phyloP scores from a whole-genome alignment of 2,329 filamentous ascomycete species.

The Chaetomium strumarium region DNA sequence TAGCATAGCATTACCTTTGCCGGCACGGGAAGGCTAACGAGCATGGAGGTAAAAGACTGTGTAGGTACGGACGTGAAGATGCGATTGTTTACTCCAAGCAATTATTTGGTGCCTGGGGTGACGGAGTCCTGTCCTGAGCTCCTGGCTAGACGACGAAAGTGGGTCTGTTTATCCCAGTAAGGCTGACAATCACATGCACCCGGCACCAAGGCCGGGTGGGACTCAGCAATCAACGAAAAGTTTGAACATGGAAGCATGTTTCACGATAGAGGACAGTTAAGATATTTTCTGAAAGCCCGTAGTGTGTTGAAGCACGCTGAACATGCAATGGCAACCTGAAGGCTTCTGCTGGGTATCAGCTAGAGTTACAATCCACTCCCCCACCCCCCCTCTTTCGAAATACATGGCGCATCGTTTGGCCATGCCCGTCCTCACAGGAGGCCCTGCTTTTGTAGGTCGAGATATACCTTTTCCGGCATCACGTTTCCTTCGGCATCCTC shows the following conservation, averaged over 20 bases:
- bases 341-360: constrained; percentile 17
- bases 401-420: background rate
- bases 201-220: too few relatives aligned
- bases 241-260: too few relatives aligned
- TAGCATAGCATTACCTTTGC: too few relatives aligned
- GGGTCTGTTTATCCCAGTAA: too few relatives aligned
- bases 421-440: constrained; percentile 52
- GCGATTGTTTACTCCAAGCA: background rate
- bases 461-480: constrained; percentile 98
- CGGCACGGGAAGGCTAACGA: too few relatives aligned
- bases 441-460: constrained; percentile 89
- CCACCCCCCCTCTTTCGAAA: background rate
- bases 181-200: too few relatives aligned
- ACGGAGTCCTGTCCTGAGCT: background rate
- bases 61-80: background rate
- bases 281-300: too few relatives aligned
- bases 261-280: too few relatives aligned
- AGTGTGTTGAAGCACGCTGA: too few relatives aligned
- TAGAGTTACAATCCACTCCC: constrained; percentile 2
- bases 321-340: background rate
- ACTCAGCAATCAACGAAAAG: too few relatives aligned
- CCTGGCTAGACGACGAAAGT: background rate
- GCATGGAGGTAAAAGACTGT: too few relatives aligned
- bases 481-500: constrained; percentile 96
- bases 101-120: background rate